Base-by-base conservation (phyloP, 352 stramenopile genomes). In the Elongisporangium prolatum region DNA sequence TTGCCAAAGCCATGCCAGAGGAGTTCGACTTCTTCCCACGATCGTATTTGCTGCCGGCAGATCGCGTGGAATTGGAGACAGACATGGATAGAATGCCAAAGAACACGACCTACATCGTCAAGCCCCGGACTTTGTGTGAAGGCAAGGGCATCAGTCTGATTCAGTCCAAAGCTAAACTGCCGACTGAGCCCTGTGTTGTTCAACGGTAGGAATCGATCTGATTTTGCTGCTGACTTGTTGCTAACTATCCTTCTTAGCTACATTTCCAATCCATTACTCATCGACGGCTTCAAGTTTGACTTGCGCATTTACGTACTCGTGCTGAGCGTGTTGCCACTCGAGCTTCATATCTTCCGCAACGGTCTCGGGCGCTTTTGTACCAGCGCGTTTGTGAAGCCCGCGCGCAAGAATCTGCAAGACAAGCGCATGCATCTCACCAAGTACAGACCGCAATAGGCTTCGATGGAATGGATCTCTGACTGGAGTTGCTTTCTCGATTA, bases 211-310 rank as follows among this genome's bases (percentile, higher is more conserved):
- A 21, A 7, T 14, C 2, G 8, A 1, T 34, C 4, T 4, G 25
- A 9, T 4, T 34, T 34, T 34, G 17, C 7, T 47, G 73, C n/a
- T n/a, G n/a, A n/a, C 21, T 47, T 54, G 47, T 34, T 34, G 28
- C 28, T 38, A n/a, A n/a, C n/a, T n/a, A n/a, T n/a, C n/a, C n/a
- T n/a, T n/a, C 21, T 86, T 61, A 67, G 88, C 21, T 98, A 98
- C 75, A 96, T 98, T 58, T 70, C 85, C 34, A 93, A 95, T 60
- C 93, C 93, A 38, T 74, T 97, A 28, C 72, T 98, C 7, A 89
- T 98, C 54, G 88, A 97, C 50, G 89, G 86, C 50, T 93, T 90
- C 65, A 98, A 98, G 70, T 98, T 98, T 61, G 93, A 98, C 61
- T 66, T 98, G 21, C 68, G 93, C 24, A 83, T 97, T 22, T 98